phyloP scores from a whole-genome alignment of 768 basidiomycete species.

The Suillus lakei region DNA sequence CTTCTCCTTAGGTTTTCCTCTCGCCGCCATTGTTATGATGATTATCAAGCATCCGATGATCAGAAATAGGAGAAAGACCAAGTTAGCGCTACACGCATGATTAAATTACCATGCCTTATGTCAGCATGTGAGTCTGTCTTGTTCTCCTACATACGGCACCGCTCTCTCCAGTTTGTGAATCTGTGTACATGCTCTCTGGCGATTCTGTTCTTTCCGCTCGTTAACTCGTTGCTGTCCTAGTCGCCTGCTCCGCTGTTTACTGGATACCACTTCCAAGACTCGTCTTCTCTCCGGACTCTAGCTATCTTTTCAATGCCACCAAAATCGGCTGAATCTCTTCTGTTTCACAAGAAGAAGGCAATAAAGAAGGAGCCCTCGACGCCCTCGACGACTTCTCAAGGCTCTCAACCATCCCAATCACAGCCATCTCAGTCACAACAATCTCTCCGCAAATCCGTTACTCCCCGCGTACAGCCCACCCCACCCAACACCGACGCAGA shows the following conservation, averaged over 20 bases:
- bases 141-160: neutral
- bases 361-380: slow-evolving; percentile 29
- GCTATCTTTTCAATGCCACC: slow-evolving; percentile 25
- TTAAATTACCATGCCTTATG: neutral
- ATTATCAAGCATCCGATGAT: slow-evolving; percentile 4
- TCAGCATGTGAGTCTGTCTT: slow-evolving; percentile 4
- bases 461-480: slow-evolving; percentile 45
- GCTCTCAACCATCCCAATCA: slow-evolving; percentile 17
- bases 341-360: slow-evolving; percentile 65
- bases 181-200: slow-evolving; percentile 5
- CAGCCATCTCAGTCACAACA: neutral
- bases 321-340: slow-evolving; percentile 50
- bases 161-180: slow-evolving; percentile 1
- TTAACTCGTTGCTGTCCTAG: neutral
- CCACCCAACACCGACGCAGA: slow-evolving; percentile 49
- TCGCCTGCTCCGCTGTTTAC: neutral
- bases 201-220: neutral
- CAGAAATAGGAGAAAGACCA: neutral
- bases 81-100: neutral
- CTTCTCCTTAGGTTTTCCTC: slow-evolving; percentile 15
- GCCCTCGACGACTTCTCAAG: slow-evolving; percentile 18
- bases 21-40: slow-evolving; percentile 19
- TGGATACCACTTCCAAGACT: neutral
- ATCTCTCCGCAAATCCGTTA: slow-evolving; percentile 41
- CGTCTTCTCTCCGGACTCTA: neutral